A percentile compares a stretch with the other conserved stretches of the same genome.
phyloP scores from a whole-genome alignment of 768 basidiomycete species.

The Amanita polypyramis region DNA sequence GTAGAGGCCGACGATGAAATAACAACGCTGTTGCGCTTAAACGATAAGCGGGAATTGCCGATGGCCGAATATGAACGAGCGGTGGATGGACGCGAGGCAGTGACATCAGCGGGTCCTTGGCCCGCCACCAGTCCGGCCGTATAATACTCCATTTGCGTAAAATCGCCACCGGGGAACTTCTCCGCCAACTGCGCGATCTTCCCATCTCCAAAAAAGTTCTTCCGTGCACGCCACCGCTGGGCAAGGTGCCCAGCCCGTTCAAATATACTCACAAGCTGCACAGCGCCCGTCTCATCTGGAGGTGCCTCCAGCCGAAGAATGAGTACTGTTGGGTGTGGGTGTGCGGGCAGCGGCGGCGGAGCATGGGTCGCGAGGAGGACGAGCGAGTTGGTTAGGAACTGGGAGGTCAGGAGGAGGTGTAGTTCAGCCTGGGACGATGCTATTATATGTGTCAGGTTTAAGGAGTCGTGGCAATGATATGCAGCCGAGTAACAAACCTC shows the following conservation, averaged over 20 bases:
- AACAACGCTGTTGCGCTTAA: background rate
- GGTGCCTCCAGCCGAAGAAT: slow-evolving; percentile 25
- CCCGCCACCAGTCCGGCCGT: background rate
- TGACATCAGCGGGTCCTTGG: background rate
- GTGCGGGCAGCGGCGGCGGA: slow-evolving; percentile 19
- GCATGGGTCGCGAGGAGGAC: slow-evolving; percentile 31
- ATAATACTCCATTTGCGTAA: slow-evolving; percentile 18
- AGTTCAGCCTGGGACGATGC: slow-evolving; percentile 25
- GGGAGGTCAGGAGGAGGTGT: slow-evolving; percentile 24
- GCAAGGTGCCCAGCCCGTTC: slow-evolving; percentile 31
- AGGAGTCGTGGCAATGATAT: too few relatives aligned
- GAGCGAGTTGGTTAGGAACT: slow-evolving; percentile 21
- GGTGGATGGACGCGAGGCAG: slow-evolving; percentile 1
- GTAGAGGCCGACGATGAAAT: background rate
- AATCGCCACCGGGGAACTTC: slow-evolving; percentile 22
- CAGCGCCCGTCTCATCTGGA: slow-evolving; percentile 25
- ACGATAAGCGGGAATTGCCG: background rate
- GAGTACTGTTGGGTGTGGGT: slow-evolving; percentile 15
- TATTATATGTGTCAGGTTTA: slow-evolving; percentile 7
- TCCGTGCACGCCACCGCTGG: slow-evolving; percentile 15
- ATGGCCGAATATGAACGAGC: background rate
- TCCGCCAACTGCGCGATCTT: slow-evolving; percentile 25
- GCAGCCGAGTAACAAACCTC: slow-evolving; percentile 20
- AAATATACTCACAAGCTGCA: slow-evolving; percentile 29
- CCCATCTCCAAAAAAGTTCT: slow-evolving; percentile 1